A percentile compares a stretch with the other conserved stretches of the same genome.
These are phyloP conservation scores for Cotoneaster glaucophyllus DNA, from an alignment of 306 rosid genomes.

Conservation along the genomic window DNA sequence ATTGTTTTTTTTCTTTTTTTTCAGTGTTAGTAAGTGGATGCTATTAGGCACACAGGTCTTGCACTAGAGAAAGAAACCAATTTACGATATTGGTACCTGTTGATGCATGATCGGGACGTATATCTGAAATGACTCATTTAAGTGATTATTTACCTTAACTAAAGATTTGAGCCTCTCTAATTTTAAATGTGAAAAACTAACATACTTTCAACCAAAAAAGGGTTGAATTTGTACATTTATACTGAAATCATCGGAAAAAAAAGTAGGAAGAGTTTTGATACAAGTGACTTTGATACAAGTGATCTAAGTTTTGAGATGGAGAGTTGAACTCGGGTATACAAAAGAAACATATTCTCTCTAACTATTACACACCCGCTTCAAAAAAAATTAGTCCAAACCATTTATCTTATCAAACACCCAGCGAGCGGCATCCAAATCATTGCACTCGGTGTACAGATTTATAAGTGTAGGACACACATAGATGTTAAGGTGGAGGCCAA, in stretches of 20 bases:
- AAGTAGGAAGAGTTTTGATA: too few relatives aligned
- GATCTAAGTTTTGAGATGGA: too few relatives aligned
- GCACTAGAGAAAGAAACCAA: neutral
- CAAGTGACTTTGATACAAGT: too few relatives aligned
- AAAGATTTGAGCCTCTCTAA: neutral
- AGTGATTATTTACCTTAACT: neutral
- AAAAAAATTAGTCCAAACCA: too few relatives aligned
- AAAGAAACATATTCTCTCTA: neutral
- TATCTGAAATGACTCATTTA: too few relatives aligned
- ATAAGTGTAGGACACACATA: slow-evolving; percentile 68
- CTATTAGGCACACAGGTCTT: neutral
- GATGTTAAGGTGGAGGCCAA: slow-evolving; percentile 31
- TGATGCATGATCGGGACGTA: neutral
- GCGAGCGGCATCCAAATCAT: slow-evolving; percentile 48
- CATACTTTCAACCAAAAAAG: neutral
- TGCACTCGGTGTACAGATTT: slow-evolving; percentile 56
- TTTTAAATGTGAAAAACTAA: too few relatives aligned
- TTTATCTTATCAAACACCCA: slow-evolving; percentile 59
- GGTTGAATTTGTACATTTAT: neutral
- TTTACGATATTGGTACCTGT: neutral
- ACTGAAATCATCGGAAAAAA: neutral
- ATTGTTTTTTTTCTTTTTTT: neutral
- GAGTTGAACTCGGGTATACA: too few relatives aligned
- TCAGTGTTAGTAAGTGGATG: too few relatives aligned
- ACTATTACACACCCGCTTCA: neutral